A percentile compares a stretch with the other conserved stretches of the same genome.
Conservation (phyloP, 345 rosid genomes). For the Crucihimalaya himalaica region DNA sequence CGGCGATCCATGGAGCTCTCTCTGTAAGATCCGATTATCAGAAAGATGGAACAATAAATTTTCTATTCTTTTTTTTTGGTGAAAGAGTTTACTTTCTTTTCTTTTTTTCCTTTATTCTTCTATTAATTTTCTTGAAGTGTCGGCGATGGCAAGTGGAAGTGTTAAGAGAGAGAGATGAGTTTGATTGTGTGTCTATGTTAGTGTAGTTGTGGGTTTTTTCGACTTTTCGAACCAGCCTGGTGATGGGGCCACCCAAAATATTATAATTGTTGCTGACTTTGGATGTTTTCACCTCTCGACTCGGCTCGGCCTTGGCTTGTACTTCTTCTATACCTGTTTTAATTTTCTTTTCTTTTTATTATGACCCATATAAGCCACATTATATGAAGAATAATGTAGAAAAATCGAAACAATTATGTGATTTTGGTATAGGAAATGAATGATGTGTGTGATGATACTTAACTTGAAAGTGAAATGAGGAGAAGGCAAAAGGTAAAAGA, state of each 20-base stretch:
- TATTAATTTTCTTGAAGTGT: constrained; percentile 26
- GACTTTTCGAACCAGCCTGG: constrained; percentile 39
- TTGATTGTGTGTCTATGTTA: constrained; percentile 33
- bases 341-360: background rate
- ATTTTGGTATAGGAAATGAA: background rate
- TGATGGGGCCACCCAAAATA: constrained; percentile 30
- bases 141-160: constrained; percentile 39
- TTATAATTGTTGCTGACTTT: constrained; percentile 26
- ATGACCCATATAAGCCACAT: too few relatives aligned
- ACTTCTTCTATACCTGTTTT: too few relatives aligned
- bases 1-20: constrained; percentile 41
- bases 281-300: background rate
- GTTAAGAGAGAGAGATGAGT: constrained; percentile 25
- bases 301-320: background rate
- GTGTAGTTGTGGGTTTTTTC: constrained; percentile 24
- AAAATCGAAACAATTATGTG: background rate
- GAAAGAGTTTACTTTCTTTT: constrained; percentile 35
- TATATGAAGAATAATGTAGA: too few relatives aligned
- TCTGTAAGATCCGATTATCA: constrained; percentile 28
- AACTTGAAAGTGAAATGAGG: constrained; percentile 38
- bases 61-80: background rate
- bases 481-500: background rate
- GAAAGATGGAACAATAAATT: constrained; percentile 20
- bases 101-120: background rate
- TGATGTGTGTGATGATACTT: constrained; percentile 14